phyloP scores from a whole-genome alignment of 768 basidiomycete species.

The Cytidiella melzeri region DNA sequence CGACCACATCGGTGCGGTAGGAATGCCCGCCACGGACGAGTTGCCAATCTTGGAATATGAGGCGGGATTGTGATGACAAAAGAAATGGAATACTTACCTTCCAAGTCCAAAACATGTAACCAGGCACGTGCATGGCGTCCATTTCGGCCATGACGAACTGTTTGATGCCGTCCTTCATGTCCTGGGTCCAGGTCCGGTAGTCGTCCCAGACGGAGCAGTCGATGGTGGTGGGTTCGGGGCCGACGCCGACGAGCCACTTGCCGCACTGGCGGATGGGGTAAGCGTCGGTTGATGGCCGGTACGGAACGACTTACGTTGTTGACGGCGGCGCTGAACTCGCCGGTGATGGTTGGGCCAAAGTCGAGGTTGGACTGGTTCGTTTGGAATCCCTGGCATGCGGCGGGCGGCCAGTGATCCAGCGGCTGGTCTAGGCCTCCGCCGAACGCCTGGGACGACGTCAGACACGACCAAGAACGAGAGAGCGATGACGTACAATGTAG shows the following conservation, averaged over 20 bases:
- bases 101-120: constrained; percentile 82
- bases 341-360: constrained; percentile 70
- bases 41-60: constrained; percentile 42
- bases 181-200: constrained; percentile 45
- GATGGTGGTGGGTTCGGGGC: constrained; percentile 11
- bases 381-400: constrained; percentile 20
- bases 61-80: background rate
- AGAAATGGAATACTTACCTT: constrained; percentile 35
- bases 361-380: constrained; percentile 29
- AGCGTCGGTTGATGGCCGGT: background rate
- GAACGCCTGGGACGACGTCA: constrained; percentile 16
- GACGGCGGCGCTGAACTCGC: constrained; percentile 68
- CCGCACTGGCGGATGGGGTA: constrained; percentile 37
- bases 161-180: constrained; percentile 45
- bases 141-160: constrained; percentile 50
- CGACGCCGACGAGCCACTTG: constrained; percentile 36
- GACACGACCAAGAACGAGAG: background rate
- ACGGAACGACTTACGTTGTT: constrained; percentile 33
- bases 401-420: constrained; percentile 20
- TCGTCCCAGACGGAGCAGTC: constrained; percentile 42
- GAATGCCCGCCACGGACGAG: constrained; percentile 40
- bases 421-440: constrained; percentile 21
- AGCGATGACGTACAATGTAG: constrained; percentile 31
- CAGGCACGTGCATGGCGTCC: constrained; percentile 49
- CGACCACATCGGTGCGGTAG: constrained; percentile 59